phyloP scores from a whole-genome alignment of 352 stramenopile genomes.

The Globisporangium echinulatum region DNA sequence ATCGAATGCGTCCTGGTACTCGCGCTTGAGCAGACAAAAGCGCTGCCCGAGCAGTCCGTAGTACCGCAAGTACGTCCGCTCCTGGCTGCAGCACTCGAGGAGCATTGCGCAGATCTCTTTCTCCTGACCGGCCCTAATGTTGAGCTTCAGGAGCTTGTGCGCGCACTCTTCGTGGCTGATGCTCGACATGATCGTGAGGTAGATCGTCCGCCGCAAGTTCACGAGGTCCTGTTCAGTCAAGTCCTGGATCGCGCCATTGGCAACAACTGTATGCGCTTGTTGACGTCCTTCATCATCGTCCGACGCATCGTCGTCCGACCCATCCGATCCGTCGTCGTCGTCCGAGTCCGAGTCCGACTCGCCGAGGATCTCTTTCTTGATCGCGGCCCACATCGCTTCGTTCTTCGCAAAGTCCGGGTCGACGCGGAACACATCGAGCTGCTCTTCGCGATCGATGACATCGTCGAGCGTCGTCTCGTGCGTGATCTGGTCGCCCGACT shows the following conservation, averaged over 20 bases:
- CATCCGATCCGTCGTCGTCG: conserved; percentile 16
- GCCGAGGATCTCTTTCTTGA: conserved; percentile 96
- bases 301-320: conserved; percentile 21
- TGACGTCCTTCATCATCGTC: conserved; percentile 26
- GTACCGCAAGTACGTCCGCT: conserved; percentile 96
- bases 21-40: conserved; percentile 95
- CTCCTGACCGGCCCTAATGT: conserved; percentile 95
- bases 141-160: conserved; percentile 98
- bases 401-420: conserved; percentile 96
- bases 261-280: no score
- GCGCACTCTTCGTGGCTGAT: conserved; percentile 98
- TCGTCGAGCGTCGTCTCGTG: conserved; percentile 97
- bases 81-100: conserved; percentile 98
- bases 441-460: conserved; percentile 93
- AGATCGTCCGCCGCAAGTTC: conserved; percentile 97
- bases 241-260: conserved; percentile 87
- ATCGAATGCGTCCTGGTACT: conserved; percentile 96
- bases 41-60: conserved; percentile 95
- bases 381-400: conserved; percentile 93
- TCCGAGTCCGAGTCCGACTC: conserved; percentile 85
- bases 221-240: conserved; percentile 97
- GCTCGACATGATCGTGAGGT: conserved; percentile 99
- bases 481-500: conserved; percentile 98
- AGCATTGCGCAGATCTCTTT: conserved; percentile 99
- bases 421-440: conserved; percentile 94